phyloP scores from a whole-genome alignment of 306 rosid species.

The Cyamopsis tetragonoloba region DNA sequence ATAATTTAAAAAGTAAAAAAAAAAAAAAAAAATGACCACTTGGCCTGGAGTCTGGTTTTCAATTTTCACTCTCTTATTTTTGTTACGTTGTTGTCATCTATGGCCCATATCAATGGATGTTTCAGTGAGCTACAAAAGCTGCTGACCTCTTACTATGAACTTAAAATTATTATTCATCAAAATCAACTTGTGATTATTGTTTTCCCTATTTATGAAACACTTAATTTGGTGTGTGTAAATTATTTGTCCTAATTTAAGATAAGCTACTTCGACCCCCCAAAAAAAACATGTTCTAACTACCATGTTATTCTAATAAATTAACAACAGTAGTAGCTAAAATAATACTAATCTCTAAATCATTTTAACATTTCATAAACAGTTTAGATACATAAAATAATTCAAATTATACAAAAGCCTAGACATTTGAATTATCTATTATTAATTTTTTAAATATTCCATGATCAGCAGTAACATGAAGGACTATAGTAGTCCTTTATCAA shows the following conservation, averaged over 20 bases:
- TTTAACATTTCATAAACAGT: too few species aligned
- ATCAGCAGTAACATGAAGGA: too few species aligned
- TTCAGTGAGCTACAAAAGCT: background rate
- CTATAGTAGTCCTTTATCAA: slow-evolving; percentile 5
- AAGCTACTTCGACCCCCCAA: background rate
- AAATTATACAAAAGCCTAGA: too few species aligned
- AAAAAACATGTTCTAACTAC: background rate
- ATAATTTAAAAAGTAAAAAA: too few species aligned
- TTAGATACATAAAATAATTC: too few species aligned
- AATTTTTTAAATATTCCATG: too few species aligned
- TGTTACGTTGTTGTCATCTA: background rate
- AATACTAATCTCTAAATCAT: too few species aligned
- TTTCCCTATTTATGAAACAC: background rate
- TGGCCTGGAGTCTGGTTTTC: too few species aligned
- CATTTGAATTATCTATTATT: too few species aligned
- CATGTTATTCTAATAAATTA: background rate
- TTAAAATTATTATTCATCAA: background rate
- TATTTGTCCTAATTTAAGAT: background rate
- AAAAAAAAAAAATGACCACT: too few species aligned
- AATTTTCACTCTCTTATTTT: background rate
- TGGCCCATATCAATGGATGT: background rate
- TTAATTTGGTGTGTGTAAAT: background rate
- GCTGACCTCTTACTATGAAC: background rate
- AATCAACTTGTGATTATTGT: background rate
- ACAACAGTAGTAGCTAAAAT: background rate